phyloP scores from a whole-genome alignment of 768 basidiomycete species.

The Cystofilobasidium bisporidii region DNA sequence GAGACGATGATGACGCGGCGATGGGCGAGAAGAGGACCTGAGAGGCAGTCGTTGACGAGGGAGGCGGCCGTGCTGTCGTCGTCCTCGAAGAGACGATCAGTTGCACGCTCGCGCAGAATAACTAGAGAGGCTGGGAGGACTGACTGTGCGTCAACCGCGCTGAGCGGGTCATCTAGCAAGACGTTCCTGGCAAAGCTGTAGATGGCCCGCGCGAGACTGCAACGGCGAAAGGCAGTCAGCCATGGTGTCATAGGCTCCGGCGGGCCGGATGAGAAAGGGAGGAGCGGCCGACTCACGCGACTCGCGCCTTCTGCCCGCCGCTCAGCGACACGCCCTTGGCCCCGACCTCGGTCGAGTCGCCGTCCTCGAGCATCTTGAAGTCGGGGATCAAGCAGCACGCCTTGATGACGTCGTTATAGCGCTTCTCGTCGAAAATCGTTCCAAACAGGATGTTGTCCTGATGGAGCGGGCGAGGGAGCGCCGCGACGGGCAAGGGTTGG shows the following conservation, averaged over 20 bases:
- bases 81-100: background rate
- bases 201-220: constrained; percentile 7
- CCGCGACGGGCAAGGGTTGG: no score
- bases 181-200: constrained; percentile 41
- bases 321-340: constrained; percentile 19
- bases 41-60: constrained; percentile 31
- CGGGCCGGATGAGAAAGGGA: background rate
- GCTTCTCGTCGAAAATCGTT: constrained; percentile 14
- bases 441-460: constrained; percentile 29
- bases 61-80: background rate
- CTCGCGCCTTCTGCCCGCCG: constrained; percentile 58
- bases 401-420: constrained; percentile 19
- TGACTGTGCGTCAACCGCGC: constrained; percentile 49
- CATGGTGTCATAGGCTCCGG: no score
- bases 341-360: constrained; percentile 30
- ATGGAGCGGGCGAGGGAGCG: no score
- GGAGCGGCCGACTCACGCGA: constrained; percentile 24
- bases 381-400: constrained; percentile 23
- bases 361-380: constrained; percentile 25
- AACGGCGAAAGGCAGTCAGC: background rate
- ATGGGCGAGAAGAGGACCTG: constrained; percentile 36
- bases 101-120: no score
- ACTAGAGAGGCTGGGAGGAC: constrained; percentile 2
- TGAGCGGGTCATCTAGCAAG: constrained; percentile 70
- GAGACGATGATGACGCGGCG: constrained; percentile 51